A percentile compares a stretch with the other conserved stretches of the same genome.
Conservation (phyloP, 23 red algal genomes). For the Gracilariopsis chorda region DNA sequence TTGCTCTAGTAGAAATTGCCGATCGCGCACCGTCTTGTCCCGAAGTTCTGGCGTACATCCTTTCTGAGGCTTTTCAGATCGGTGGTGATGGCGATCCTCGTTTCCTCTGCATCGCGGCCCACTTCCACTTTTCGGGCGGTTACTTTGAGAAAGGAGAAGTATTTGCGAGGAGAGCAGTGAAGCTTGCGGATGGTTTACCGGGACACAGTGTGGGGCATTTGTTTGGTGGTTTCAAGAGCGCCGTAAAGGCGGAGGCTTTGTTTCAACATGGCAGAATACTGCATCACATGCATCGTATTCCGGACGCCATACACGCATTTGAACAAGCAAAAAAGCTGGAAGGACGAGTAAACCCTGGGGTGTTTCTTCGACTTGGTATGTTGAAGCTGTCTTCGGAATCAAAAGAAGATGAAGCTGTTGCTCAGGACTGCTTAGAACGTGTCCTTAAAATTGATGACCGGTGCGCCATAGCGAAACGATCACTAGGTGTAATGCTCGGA, state of each 20-base stretch:
- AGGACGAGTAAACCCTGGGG: conserved; percentile 44
- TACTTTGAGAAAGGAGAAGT: conserved; percentile 28
- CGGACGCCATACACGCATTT: conserved; percentile 21
- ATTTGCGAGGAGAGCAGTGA: conserved; percentile 16
- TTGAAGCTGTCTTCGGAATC: conserved; percentile 44
- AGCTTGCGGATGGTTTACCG: neutral
- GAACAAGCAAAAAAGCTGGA: conserved; percentile 22
- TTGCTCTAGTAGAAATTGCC: conserved; percentile 46
- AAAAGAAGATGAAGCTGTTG: conserved; percentile 50
- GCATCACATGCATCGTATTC: conserved; percentile 25
- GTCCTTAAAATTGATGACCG: conserved; percentile 45
- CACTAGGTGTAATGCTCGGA: conserved; percentile 48
- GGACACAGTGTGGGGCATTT: conserved; percentile 20
- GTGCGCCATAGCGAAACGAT: conserved; percentile 48
- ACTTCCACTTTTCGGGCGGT: conserved; percentile 53
- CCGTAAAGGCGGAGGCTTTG: conserved; percentile 2
- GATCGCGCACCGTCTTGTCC: neutral
- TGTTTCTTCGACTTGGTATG: conserved; percentile 43
- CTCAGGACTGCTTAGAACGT: conserved; percentile 53
- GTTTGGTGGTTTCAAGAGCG: conserved; percentile 16
- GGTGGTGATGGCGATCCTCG: conserved; percentile 43
- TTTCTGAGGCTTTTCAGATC: conserved; percentile 43
- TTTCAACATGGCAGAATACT: conserved; percentile 36
- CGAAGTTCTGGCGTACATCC: neutral
- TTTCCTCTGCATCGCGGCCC: conserved; percentile 19